A percentile compares a stretch with the other conserved stretches of the same genome.
Evolutionary conservation across 257 asterid species (phyloP).

Genomic region (Ballota nigra): DNA sequence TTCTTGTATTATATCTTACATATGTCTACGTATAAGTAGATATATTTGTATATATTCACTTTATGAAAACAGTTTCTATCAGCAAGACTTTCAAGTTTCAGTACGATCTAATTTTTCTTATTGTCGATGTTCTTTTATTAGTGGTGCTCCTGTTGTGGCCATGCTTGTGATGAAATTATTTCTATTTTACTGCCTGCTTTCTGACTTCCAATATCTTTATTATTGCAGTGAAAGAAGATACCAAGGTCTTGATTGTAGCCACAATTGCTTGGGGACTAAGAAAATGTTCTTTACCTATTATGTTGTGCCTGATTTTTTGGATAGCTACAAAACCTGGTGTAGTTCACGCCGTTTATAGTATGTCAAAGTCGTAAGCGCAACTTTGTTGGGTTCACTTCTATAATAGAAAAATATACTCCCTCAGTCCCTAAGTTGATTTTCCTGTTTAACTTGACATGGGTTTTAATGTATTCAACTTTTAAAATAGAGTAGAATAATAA

Average conservation of each 20-base stretch:
- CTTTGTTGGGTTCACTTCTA: neutral
- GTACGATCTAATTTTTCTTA: neutral
- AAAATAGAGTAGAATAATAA: no score
- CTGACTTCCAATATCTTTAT: slow-evolving; percentile 16
- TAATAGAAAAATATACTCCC: neutral
- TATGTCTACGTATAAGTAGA: neutral
- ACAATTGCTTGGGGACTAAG: slow-evolving; percentile 98
- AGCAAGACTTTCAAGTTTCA: neutral
- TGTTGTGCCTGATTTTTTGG: slow-evolving; percentile 82
- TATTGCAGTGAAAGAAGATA: slow-evolving; percentile 84
- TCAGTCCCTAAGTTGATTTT: no score
- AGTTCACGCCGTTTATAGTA: slow-evolving; percentile 92
- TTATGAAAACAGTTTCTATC: neutral
- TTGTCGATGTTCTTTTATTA: neutral
- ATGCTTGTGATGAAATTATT: neutral
- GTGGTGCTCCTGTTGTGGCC: neutral
- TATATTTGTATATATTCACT: neutral
- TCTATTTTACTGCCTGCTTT: neutral
- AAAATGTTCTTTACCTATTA: slow-evolving; percentile 90
- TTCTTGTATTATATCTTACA: neutral
- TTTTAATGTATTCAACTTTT: no score
- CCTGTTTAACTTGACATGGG: no score
- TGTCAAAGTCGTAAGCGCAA: slow-evolving; percentile 27
- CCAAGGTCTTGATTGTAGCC: slow-evolving; percentile 89
- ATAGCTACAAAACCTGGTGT: slow-evolving; percentile 94